These are phyloP conservation scores for Saccharomyces hybrid DNA, from an alignment of 1,139 yeast species.

Conservation along the genomic window DNA sequence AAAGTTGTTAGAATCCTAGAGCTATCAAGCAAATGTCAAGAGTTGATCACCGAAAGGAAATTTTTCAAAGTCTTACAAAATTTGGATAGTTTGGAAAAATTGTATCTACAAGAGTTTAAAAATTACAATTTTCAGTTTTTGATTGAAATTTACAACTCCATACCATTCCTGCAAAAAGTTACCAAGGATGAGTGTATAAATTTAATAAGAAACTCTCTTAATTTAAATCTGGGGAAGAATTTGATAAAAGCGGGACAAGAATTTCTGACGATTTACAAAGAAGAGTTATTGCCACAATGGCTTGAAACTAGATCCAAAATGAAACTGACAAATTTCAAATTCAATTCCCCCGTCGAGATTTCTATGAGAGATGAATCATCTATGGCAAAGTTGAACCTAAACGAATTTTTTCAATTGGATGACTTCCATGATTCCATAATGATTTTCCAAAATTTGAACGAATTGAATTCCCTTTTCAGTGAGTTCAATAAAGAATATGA, in stretches of 20 bases:
- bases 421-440: conserved; percentile 76
- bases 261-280: conserved; percentile 46
- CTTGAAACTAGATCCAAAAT: conserved; percentile 30
- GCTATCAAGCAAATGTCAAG: conserved; percentile 78
- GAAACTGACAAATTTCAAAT: conserved; percentile 51
- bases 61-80: conserved; percentile 84
- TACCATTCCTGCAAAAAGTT: conserved; percentile 68
- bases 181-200: conserved; percentile 75
- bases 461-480: conserved; percentile 48
- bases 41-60: conserved; percentile 53
- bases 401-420: conserved; percentile 41
- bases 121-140: conserved; percentile 63
- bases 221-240: conserved; percentile 51
- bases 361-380: conserved; percentile 46
- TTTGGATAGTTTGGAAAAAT: conserved; percentile 61
- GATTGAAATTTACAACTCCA: conserved; percentile 58
- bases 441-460: conserved; percentile 70
- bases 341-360: conserved; percentile 80
- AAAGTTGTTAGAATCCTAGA: conserved; percentile 78
- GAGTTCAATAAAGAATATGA: conserved; percentile 68
- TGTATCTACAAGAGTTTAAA: conserved; percentile 59
- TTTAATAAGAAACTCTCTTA: conserved; percentile 63
- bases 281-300: conserved; percentile 38
- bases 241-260: conserved; percentile 52
- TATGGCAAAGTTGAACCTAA: conserved; percentile 25